Evolutionary conservation across 2,329 filamentous ascomycete genomes (phyloP), one percentile per base, ranked within the genome.

Genomic region (Stachybotrys elegans): DNA sequence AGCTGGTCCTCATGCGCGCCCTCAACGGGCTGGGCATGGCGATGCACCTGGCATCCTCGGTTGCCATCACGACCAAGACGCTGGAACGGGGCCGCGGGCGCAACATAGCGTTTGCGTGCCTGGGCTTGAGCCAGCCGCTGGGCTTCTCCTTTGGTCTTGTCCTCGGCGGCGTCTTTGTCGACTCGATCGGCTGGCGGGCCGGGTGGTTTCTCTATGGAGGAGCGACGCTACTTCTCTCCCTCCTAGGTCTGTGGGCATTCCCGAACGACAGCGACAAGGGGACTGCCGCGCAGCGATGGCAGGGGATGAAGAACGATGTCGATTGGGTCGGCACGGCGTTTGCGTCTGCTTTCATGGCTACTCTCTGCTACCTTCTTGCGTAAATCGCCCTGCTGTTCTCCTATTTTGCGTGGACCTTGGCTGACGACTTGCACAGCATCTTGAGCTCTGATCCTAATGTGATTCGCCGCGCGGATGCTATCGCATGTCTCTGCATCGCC

Each of bases 141-240:
- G 71, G 71, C 0, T 75, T 71, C 48, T 66, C 65, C 4, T 43
- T 71, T 5, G 71, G 71, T 0, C 49, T 75, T 4, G 63, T 74
- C 4, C 50, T 72, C 2, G 69, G 64, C 31, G 72, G 71, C n/a
- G 51, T 72, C 5, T 56, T 73, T 42, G 55, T 66, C 6, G 64
- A 69, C 35, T 60, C 56, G 11, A 47, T 66, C 5, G 69, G 68
- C 6, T 73, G 70, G 70, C 57, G 69, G 4, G 57, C 58, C 5
- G 64, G 61, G 3, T 73, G 65, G 42, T 72, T 68, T 42, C 38
- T 63, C 12, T 47, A 37, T 13, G 45, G 45, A 16, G 38, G 22
- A 14, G 4, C 20, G n/a, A 44, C 42, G 5, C 38, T 47, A 6
- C 14, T 44, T 25, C 22, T 47, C 12, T 20, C 39, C 17, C 31